Percentiles rank a stretch among this genome's conserved stretches.
Conservation (phyloP, 768 basidiomycete species). For the Tubosaeta brunneosetosa region DNA sequence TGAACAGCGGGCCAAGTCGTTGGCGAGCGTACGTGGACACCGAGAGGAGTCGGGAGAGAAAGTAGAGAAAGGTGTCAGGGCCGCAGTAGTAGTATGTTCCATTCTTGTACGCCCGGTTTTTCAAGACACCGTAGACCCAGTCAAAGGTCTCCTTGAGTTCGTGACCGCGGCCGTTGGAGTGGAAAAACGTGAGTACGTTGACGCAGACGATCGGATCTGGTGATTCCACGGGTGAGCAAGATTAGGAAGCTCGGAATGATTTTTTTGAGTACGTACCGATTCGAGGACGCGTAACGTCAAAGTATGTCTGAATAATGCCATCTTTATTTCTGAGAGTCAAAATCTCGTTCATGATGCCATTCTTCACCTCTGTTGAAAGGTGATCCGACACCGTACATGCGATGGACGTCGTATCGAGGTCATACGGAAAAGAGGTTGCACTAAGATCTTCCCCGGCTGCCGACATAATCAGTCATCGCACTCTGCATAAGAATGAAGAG, state of each 20-base stretch:
- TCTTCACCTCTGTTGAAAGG: background rate
- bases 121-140: slow-evolving; percentile 18
- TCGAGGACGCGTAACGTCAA: slow-evolving; percentile 16
- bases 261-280: slow-evolving; percentile 7
- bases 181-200: slow-evolving; percentile 18
- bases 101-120: slow-evolving; percentile 17
- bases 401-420: slow-evolving; percentile 17
- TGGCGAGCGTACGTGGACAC: slow-evolving; percentile 15
- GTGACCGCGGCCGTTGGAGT: slow-evolving; percentile 15
- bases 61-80: slow-evolving; percentile 16
- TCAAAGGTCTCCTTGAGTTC: slow-evolving; percentile 19
- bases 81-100: slow-evolving; percentile 19
- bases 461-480: background rate
- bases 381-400: slow-evolving; percentile 16
- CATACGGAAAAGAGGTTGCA: slow-evolving; percentile 10
- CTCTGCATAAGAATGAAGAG: background rate
- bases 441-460: slow-evolving; percentile 8
- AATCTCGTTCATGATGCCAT: slow-evolving; percentile 19
- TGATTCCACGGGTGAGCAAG: no score
- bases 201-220: slow-evolving; percentile 17
- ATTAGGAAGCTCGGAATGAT: no score
- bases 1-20: slow-evolving; percentile 10
- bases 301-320: slow-evolving; percentile 18
- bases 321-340: slow-evolving; percentile 12
- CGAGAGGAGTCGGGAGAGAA: slow-evolving; percentile 19